Conservation (phyloP, 192 early-diverging fungal genomes). For the Gonapodya prolifera region DNA sequence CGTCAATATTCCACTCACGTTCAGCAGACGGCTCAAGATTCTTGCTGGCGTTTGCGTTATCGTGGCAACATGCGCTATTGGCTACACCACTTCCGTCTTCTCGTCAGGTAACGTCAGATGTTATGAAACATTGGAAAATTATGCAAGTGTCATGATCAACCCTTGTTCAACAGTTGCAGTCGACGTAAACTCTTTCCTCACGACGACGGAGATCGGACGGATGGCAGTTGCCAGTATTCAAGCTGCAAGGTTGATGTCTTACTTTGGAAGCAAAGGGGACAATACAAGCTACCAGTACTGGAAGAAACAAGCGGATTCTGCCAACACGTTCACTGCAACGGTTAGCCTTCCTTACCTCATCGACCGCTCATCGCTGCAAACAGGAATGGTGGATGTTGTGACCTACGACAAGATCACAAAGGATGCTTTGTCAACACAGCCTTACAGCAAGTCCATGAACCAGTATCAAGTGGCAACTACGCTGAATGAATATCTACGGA, state of each 20-base stretch:
- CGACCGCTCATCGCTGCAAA: not conserved
- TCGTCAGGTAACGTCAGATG: not conserved
- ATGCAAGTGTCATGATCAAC: not conserved
- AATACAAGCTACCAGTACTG: not conserved
- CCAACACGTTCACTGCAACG: not conserved
- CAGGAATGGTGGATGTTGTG: not conserved
- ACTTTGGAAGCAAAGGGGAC: not conserved
- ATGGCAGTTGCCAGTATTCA: not conserved
- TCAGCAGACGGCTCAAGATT: not conserved
- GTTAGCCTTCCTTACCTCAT: not conserved
- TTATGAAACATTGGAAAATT: not conserved
- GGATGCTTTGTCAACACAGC: not conserved
- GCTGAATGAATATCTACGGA: not conserved
- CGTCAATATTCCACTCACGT: not conserved
- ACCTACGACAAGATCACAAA: not conserved
- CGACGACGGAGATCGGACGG: not conserved
- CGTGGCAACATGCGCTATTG: not conserved
- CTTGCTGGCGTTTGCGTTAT: not conserved
- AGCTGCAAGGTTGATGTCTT: not conserved
- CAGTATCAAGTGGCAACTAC: not conserved
- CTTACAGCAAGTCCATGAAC: not conserved
- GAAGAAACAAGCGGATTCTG: not conserved
- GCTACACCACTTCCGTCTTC: not conserved
- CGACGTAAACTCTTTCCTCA: not conserved
- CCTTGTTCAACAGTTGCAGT: not conserved